phyloP scores from a whole-genome alignment of 345 rosid species.

The Citrus sinensis region DVS_A1.0 CM039161.1:4577501-4578000 shows the following conservation, averaged over 20 bases:
- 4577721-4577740: conserved; percentile 8
- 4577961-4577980: not conserved
- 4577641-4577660: not conserved
- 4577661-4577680: not conserved
- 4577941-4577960: not conserved
- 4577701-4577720: conserved; percentile 12
- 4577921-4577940: not conserved
- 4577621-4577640: not conserved
- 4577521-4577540: too few species aligned
- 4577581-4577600: not conserved
- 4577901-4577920: not conserved
- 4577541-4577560: too few species aligned
- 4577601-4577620: not conserved
- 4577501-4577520: not conserved
- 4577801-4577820: not conserved
- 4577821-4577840: too few species aligned
- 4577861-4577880: not conserved
- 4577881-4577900: not conserved
- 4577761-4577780: not conserved
- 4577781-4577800: not conserved
- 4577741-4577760: not conserved
- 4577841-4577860: too few species aligned
- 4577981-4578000: not conserved
- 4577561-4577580: too few species aligned
- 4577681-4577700: conserved; percentile 8